Conservation (phyloP, 208 protist genomes). For the Endotrypanum monterogeii region DNA sequence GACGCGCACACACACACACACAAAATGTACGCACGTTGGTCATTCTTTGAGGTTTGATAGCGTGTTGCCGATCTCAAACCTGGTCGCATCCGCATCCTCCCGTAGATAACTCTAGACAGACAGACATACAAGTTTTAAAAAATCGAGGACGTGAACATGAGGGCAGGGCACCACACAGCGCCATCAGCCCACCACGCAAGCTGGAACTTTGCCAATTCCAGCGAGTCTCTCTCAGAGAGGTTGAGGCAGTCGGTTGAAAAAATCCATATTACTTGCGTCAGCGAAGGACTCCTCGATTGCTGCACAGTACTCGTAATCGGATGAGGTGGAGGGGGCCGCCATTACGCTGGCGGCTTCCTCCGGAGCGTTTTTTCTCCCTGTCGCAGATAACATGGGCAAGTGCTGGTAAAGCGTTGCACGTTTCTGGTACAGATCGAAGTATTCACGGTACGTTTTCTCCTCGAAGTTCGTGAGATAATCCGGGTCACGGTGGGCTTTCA, state of each 20-base stretch:
- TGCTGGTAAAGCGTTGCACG: slow-evolving; percentile 66
- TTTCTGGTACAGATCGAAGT: slow-evolving; percentile 60
- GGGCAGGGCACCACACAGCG: neutral
- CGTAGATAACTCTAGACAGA: no score
- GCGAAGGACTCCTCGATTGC: neutral
- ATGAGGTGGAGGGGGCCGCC: neutral
- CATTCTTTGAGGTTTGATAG: neutral
- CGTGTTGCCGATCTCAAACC: no score
- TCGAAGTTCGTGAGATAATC: slow-evolving; percentile 66
- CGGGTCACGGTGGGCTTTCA: slow-evolving; percentile 79
- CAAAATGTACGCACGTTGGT: neutral
- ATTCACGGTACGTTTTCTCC: slow-evolving; percentile 60
- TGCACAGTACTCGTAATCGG: slow-evolving; percentile 15
- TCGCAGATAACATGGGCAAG: neutral
- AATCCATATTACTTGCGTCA: slow-evolving; percentile 2
- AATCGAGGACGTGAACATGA: neutral
- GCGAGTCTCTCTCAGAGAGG: neutral
- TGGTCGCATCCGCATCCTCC: neutral
- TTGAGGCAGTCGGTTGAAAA: slow-evolving; percentile 20
- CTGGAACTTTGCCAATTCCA: no score
- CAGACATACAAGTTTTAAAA: no score
- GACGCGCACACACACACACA: neutral
- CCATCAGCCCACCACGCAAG: no score
- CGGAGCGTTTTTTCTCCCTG: neutral
- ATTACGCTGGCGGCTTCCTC: neutral